These are phyloP conservation scores for Ustilago tritici DNA, from an alignment of 1,284 basidiomycete species.

Conservation along the genomic window DNA sequence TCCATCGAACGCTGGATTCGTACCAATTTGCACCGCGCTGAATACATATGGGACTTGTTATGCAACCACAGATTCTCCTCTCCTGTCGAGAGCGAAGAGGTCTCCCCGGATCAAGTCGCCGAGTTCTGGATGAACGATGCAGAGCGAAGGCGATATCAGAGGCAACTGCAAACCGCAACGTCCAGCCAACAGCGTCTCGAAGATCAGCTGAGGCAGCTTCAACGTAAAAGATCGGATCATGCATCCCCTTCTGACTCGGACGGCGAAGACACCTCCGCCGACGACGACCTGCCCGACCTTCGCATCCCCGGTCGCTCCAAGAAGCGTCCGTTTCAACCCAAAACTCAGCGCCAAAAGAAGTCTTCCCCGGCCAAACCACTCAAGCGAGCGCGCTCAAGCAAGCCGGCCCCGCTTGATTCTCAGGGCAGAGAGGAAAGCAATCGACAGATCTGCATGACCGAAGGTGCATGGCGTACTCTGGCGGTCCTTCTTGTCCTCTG, in stretches of 20 bases:
- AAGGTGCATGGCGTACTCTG: slow-evolving; percentile 48
- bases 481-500: slow-evolving; percentile 33
- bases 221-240: slow-evolving; percentile 15
- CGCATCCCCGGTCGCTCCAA: slow-evolving; percentile 10
- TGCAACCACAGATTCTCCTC: slow-evolving; percentile 19
- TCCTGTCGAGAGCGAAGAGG: neutral
- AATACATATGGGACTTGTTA: slow-evolving; percentile 48
- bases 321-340: slow-evolving; percentile 8
- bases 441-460: slow-evolving; percentile 24
- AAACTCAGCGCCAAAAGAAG: slow-evolving; percentile 1
- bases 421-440: neutral
- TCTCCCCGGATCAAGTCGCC: neutral
- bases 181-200: slow-evolving; percentile 24
- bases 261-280: slow-evolving; percentile 18
- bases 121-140: slow-evolving; percentile 49
- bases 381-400: slow-evolving; percentile 13
- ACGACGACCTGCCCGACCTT: slow-evolving; percentile 9
- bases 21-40: slow-evolving; percentile 17
- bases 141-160: slow-evolving; percentile 33
- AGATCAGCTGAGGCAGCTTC: slow-evolving; percentile 28
- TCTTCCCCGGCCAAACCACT: slow-evolving; percentile 8
- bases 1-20: slow-evolving; percentile 32
- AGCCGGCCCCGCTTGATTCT: neutral
- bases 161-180: slow-evolving; percentile 20
- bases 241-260: slow-evolving; percentile 15